phyloP scores from a whole-genome alignment of 2,329 filamentous ascomycete genomes.

The Xylariaceae sp. region DNA sequence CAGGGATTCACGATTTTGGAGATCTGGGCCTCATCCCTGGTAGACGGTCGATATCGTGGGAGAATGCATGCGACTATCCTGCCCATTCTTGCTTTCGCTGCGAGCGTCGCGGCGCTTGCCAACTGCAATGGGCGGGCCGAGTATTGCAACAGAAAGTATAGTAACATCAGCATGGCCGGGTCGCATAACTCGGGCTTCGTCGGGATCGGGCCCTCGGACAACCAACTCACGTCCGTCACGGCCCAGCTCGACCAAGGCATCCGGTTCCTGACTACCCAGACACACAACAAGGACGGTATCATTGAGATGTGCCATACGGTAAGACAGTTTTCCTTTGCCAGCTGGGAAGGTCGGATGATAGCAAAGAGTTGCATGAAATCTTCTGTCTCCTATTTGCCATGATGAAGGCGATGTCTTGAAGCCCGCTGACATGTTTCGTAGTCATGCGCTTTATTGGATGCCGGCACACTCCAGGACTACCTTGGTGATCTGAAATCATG shows the following conservation, averaged over 20 bases:
- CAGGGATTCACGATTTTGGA: background rate
- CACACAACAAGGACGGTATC: slow-evolving; percentile 46
- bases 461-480: slow-evolving; percentile 50
- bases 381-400: background rate
- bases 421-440: slow-evolving; percentile 2
- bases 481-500: slow-evolving; percentile 54
- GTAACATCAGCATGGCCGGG: slow-evolving; percentile 55
- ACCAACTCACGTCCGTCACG: slow-evolving; percentile 55
- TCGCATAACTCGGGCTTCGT: slow-evolving; percentile 63
- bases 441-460: slow-evolving; percentile 53
- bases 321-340: background rate
- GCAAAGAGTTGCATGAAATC: background rate
- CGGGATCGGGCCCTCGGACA: slow-evolving; percentile 47
- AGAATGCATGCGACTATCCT: slow-evolving; percentile 16
- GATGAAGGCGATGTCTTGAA: background rate
- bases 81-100: slow-evolving; percentile 21
- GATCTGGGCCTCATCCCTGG: background rate
- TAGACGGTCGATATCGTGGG: background rate
- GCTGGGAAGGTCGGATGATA: background rate
- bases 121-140: slow-evolving; percentile 53
- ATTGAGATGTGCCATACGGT: slow-evolving; percentile 59
- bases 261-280: slow-evolving; percentile 59
- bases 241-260: slow-evolving; percentile 57
- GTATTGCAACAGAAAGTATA: slow-evolving; percentile 53
- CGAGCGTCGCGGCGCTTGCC: slow-evolving; percentile 20